Evolutionary conservation across 805 yeast genomes (phyloP).

Genomic region (Wickerhamiella dianesei): DNA sequence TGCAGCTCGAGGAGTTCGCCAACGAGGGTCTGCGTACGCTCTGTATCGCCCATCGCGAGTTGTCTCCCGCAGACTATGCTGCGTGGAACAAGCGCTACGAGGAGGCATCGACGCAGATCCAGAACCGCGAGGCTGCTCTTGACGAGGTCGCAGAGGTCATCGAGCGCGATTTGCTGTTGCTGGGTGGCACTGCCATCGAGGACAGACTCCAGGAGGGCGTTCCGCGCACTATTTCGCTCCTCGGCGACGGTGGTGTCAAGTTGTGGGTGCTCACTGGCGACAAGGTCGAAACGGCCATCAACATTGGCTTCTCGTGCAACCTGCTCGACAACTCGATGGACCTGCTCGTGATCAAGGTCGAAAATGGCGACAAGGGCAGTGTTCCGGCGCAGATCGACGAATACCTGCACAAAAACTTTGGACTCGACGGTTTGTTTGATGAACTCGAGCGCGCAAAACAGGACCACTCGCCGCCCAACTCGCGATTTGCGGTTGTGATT

Average conservation of each 20-base stretch:
- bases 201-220: slow-evolving; percentile 69
- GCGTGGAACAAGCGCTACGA: slow-evolving; percentile 43
- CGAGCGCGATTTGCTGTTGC: slow-evolving; percentile 40
- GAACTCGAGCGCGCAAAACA: slow-evolving; percentile 45
- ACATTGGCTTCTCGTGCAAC: slow-evolving; percentile 70
- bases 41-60: slow-evolving; percentile 48
- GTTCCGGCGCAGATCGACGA: slow-evolving; percentile 30
- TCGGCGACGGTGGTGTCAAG: slow-evolving; percentile 62
- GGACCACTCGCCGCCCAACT: slow-evolving; percentile 43
- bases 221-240: slow-evolving; percentile 55
- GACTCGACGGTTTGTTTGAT: slow-evolving; percentile 31
- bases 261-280: slow-evolving; percentile 79
- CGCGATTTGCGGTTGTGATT: slow-evolving; percentile 35
- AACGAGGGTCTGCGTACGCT: slow-evolving; percentile 68
- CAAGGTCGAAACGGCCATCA: slow-evolving; percentile 70
- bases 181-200: slow-evolving; percentile 77
- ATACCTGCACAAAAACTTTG: slow-evolving; percentile 32
- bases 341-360: slow-evolving; percentile 30
- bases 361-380: slow-evolving; percentile 21
- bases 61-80: slow-evolving; percentile 34
- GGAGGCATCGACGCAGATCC: slow-evolving; percentile 35
- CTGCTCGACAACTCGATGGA: slow-evolving; percentile 56
- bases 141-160: slow-evolving; percentile 44
- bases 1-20: slow-evolving; percentile 55
- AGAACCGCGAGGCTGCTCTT: slow-evolving; percentile 43